Percentiles rank a stretch among this genome's conserved stretches.
phyloP scores from a whole-genome alignment of 768 basidiomycete genomes.

The Gymnopilus junonius region DNA sequence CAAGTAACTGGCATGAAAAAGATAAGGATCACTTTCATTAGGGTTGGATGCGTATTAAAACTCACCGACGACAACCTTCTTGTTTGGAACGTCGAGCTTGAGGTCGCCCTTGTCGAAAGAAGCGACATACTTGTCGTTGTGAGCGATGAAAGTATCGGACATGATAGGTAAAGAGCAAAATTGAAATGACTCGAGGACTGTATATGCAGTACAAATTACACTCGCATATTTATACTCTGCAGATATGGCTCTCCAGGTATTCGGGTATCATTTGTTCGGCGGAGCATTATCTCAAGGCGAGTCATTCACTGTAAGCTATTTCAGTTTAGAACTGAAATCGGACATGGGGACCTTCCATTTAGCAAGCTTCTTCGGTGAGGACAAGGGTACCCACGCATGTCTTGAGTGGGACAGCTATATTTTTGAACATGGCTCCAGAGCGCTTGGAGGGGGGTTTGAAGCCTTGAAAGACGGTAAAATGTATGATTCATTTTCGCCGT shows the following conservation, averaged over 20 bases:
- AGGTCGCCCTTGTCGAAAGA: conserved; percentile 47
- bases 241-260: not conserved
- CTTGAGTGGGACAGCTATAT: not conserved
- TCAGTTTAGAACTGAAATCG: not conserved
- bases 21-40: not conserved
- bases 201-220: too few species aligned
- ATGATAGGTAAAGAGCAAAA: too few species aligned
- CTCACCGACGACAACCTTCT: conserved; percentile 36
- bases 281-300: too few species aligned
- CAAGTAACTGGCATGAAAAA: conserved; percentile 56
- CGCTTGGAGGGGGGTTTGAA: not conserved
- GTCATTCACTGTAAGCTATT: not conserved
- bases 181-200: too few species aligned
- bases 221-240: too few species aligned
- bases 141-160: conserved; percentile 38
- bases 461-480: too few species aligned
- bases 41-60: not conserved
- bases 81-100: conserved; percentile 35
- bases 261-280: not conserved
- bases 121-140: conserved; percentile 50
- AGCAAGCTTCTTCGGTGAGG: not conserved
- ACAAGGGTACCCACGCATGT: not conserved
- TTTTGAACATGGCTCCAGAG: not conserved
- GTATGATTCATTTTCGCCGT: too few species aligned
- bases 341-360: not conserved